phyloP scores from a whole-genome alignment of 1,284 basidiomycete genomes.

The Abortiporus biennis region DNA sequence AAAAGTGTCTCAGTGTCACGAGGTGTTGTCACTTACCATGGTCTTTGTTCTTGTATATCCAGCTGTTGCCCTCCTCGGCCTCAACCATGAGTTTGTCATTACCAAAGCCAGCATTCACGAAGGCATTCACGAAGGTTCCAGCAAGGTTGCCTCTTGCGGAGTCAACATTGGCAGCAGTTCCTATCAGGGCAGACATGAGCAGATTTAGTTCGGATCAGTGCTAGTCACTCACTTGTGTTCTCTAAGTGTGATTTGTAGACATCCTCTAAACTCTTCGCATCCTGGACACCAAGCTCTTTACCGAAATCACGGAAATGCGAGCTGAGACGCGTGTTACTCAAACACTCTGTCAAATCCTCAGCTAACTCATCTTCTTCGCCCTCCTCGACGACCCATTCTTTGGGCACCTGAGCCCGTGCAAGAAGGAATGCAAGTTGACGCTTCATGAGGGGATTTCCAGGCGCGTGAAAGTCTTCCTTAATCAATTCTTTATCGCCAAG shows the following conservation, averaged over 20 bases:
- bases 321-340: slow-evolving; percentile 84
- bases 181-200: slow-evolving; percentile 25
- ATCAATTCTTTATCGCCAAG: slow-evolving; percentile 83
- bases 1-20: slow-evolving; percentile 3
- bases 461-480: slow-evolving; percentile 80
- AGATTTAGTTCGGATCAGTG: no score
- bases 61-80: slow-evolving; percentile 93
- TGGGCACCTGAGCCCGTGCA: slow-evolving; percentile 86
- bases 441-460: slow-evolving; percentile 90
- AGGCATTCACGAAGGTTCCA: slow-evolving; percentile 97
- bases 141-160: slow-evolving; percentile 95
- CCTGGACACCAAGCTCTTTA: slow-evolving; percentile 89
- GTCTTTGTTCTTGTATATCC: slow-evolving; percentile 99
- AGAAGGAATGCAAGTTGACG: slow-evolving; percentile 94
- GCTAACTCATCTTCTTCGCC: slow-evolving; percentile 65
- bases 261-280: slow-evolving; percentile 91
- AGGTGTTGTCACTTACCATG: slow-evolving; percentile 55
- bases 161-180: slow-evolving; percentile 73
- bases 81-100: slow-evolving; percentile 99
- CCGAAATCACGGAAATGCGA: slow-evolving; percentile 88
- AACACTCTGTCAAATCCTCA: slow-evolving; percentile 79
- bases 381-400: slow-evolving; percentile 76
- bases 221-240: slow-evolving; percentile 63
- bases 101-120: slow-evolving; percentile 98
- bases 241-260: slow-evolving; percentile 98